Percentiles rank a stretch among this genome's conserved stretches.
Conservation (phyloP, 2,329 filamentous ascomycete species). For the Paecilomyces sp. region DNA sequence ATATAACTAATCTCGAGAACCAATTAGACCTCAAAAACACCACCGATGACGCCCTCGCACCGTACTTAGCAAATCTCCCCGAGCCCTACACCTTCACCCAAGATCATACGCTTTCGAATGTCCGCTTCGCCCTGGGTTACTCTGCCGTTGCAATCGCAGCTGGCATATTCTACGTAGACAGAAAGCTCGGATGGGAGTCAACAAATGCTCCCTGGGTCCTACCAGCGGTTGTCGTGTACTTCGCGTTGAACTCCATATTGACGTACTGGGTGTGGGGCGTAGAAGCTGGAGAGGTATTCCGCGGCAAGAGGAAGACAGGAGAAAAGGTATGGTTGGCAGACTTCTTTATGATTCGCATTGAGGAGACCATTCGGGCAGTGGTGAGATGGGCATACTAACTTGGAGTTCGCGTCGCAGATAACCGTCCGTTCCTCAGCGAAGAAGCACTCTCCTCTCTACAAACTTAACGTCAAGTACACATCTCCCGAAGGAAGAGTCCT, state of each 20-base stretch:
- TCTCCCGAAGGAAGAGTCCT: constrained; percentile 31
- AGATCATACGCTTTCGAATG: constrained; percentile 71
- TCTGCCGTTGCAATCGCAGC: constrained; percentile 70
- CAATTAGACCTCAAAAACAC: constrained; percentile 85
- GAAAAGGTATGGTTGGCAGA: constrained; percentile 45
- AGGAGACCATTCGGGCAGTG: neutral
- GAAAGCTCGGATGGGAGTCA: constrained; percentile 78
- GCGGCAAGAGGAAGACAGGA: constrained; percentile 62
- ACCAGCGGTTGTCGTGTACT: constrained; percentile 71
- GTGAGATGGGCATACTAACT: constrained; percentile 1
- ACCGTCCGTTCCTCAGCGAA: constrained; percentile 64
- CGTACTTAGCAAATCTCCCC: constrained; percentile 85
- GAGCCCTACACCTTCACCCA: constrained; percentile 59
- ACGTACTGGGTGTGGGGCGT: constrained; percentile 79
- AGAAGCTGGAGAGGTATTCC: constrained; percentile 76
- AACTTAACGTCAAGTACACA: constrained; percentile 54
- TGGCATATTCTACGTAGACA: constrained; percentile 85
- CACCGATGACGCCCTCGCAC: constrained; percentile 86
- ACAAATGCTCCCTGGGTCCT: constrained; percentile 73
- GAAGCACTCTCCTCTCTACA: constrained; percentile 77
- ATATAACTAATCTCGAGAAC: constrained; percentile 2
- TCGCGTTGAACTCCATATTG: constrained; percentile 67
- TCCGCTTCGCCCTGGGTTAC: constrained; percentile 79
- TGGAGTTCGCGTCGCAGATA: constrained; percentile 45
- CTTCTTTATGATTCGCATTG: neutral